Percentiles rank a stretch among this genome's conserved stretches.
These are phyloP conservation scores for Mortierella antarctica DNA, from an alignment of 192 early-diverging fungal genomes.

Conservation along the genomic window DNA sequence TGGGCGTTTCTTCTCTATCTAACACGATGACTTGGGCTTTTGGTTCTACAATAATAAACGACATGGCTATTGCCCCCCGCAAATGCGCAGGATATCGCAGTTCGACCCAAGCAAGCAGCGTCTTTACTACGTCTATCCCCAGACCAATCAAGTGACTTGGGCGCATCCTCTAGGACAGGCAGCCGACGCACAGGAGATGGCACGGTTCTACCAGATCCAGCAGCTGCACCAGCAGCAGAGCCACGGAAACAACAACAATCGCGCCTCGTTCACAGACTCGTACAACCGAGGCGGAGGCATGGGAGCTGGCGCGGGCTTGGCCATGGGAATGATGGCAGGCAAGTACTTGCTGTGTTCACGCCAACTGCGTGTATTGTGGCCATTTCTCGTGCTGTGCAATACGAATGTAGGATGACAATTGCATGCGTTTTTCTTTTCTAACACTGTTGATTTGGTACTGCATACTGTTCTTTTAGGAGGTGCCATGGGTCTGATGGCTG, in stretches of 20 bases:
- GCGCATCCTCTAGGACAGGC: conserved; percentile 25
- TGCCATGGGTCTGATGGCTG: conserved; percentile 38
- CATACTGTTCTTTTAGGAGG: conserved; percentile 16
- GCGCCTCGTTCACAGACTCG: conserved; percentile 13
- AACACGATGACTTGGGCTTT: too few species aligned
- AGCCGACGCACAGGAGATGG: conserved; percentile 29
- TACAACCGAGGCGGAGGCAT: conserved; percentile 47
- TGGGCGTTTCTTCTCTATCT: background rate
- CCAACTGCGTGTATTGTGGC: background rate
- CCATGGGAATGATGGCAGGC: conserved; percentile 45
- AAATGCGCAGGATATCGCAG: conserved; percentile 30
- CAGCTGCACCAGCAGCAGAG: conserved; percentile 20
- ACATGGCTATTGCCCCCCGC: background rate
- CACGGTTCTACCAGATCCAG: conserved; percentile 40
- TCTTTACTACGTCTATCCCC: conserved; percentile 46
- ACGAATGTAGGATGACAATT: background rate
- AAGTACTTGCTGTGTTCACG: background rate
- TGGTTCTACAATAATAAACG: background rate
- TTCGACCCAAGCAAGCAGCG: conserved; percentile 38
- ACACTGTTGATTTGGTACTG: background rate
- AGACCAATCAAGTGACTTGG: conserved; percentile 35
- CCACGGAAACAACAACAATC: background rate
- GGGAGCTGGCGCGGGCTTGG: conserved; percentile 37
- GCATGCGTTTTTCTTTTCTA: background rate
- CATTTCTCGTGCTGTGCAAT: background rate